Evolutionary conservation across 257 asterid species (phyloP).

Genomic region (Marsdenia floribunda): DNA sequence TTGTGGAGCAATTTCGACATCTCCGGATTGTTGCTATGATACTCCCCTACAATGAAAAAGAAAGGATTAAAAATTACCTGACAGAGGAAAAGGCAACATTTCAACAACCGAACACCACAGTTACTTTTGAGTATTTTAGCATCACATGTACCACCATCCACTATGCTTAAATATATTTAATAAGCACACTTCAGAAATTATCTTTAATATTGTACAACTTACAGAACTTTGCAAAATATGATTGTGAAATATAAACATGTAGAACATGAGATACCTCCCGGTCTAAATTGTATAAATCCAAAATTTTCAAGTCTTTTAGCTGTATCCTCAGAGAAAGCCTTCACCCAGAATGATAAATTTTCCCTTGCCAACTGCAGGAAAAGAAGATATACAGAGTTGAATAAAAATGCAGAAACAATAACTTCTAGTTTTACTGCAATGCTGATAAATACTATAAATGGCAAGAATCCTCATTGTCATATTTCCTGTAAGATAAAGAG

Average conservation of each 20-base stretch:
- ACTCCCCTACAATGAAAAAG: constrained; percentile 59
- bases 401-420: not conserved
- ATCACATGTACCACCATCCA: not conserved
- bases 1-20: constrained; percentile 99
- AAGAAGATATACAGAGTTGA: not conserved
- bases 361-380: constrained; percentile 92
- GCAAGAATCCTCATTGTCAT: not conserved
- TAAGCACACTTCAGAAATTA: not conserved
- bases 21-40: constrained; percentile 98
- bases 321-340: constrained; percentile 97
- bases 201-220: not conserved
- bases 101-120: not conserved
- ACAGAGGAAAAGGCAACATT: not conserved
- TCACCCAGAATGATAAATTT: constrained; percentile 88
- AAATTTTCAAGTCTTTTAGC: constrained; percentile 97
- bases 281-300: constrained; percentile 95
- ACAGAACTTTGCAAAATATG: not conserved
- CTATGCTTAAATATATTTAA: not conserved
- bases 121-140: not conserved
- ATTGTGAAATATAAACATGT: constrained; percentile 8
- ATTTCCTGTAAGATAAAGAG: not conserved
- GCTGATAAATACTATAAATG: not conserved
- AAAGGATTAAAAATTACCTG: constrained; percentile 9
- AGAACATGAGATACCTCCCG: constrained; percentile 66
- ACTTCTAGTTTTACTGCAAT: not conserved